Percentiles rank a stretch among this genome's conserved stretches.
These are phyloP conservation scores for Malus hybrid DNA, from an alignment of 331 rosid species.

Conservation along the genomic window DNA sequence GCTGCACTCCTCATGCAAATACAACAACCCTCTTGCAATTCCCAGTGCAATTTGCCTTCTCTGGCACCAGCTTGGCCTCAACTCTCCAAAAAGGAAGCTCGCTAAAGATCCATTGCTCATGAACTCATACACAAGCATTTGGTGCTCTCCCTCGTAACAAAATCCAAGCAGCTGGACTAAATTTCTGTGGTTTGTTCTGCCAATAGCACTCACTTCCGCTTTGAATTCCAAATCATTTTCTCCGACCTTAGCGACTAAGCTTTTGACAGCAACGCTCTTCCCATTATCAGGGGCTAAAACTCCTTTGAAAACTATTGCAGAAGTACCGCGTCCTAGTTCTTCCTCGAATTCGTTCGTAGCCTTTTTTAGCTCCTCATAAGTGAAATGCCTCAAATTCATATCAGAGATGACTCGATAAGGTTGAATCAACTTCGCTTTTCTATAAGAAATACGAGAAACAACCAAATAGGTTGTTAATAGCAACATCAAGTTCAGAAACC, in stretches of 20 bases:
- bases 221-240: constrained; percentile 4
- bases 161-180: constrained; percentile 6
- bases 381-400: not conserved
- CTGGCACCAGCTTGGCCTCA: too few species aligned
- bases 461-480: not conserved
- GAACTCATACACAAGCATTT: too few species aligned
- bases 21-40: too few species aligned
- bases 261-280: not conserved
- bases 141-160: too few species aligned
- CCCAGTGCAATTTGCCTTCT: too few species aligned
- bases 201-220: constrained; percentile 12
- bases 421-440: not conserved
- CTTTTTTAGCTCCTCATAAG: not conserved
- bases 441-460: not conserved
- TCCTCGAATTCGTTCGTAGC: not conserved
- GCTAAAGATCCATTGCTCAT: too few species aligned
- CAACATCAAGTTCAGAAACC: not conserved
- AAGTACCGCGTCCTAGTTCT: constrained; percentile 6
- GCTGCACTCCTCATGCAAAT: too few species aligned
- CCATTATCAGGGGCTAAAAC: not conserved
- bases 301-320: constrained; percentile 7
- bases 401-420: not conserved
- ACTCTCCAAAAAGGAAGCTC: too few species aligned
- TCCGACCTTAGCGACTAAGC: not conserved
- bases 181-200: constrained; percentile 16